Base-by-base conservation (phyloP, 2,329 filamentous ascomycete species). In the Aspergillus felis region DNA sequence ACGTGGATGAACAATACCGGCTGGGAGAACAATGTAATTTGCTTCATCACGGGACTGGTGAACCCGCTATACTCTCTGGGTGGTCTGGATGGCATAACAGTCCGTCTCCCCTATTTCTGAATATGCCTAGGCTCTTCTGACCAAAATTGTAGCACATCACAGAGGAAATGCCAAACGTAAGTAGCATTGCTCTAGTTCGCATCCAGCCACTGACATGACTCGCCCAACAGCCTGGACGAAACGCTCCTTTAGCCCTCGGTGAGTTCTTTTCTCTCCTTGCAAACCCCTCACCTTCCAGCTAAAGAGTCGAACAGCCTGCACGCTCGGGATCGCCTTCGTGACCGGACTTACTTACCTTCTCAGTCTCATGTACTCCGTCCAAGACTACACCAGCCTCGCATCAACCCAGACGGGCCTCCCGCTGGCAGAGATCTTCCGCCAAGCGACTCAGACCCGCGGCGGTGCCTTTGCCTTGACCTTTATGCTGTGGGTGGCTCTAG, bases 371-470 rank as follows among this genome's bases (percentile, higher is more conserved):
- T 83, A 81, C 63, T 79, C 75, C 1, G 77, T 82, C 50, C 78
- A 79, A 49, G 76, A 82, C 62, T 80, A 80, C 51, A 65, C 72
- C 44, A 73, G 71, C 1, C 71, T 84, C 0, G 71, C 76, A 14
- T 59, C 64, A 48, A 67, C 67, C 1, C 61, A 58, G 4, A 73
- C 70, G 3, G 70, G 81, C 1, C 86, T 85, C 55, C 87, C 87
- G 0, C 81, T 90, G n/a, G 83, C 85, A 7, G 83, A 86, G 51
- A 84, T 90, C 53, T 90, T 88, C 68, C 78, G 68, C 17, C 83
- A 86, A 64, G 81, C 80, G 1, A 84, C 82, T 0, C 77, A 78
- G 1, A 80, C 76, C 0, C 73, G 72, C 0, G 78, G 78, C 0
- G 83, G 82, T 0, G 80, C 82, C 0, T 78, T 80, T 0, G 82